Evolutionary conservation across 2,329 filamentous ascomycete species (phyloP).

Genomic region (Drechslerella stenobrocha): DNA sequence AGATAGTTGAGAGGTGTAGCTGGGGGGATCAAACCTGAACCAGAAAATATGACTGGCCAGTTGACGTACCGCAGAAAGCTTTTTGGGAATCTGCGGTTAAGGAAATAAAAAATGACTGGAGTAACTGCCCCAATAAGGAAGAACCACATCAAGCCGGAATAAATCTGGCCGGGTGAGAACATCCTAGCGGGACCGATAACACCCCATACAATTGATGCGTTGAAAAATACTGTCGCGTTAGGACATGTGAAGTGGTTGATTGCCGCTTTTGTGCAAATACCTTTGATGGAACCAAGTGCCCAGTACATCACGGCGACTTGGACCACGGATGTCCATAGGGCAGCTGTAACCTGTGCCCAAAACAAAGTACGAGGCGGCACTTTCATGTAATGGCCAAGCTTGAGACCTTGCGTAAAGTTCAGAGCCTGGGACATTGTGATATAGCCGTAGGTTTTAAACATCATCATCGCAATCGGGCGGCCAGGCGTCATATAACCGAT

Average conservation of each 20-base stretch:
- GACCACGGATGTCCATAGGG: constrained; percentile 68
- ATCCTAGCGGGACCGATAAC: constrained; percentile 71
- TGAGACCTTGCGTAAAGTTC: constrained; percentile 60
- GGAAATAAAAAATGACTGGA: constrained; percentile 66
- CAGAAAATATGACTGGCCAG: constrained; percentile 70
- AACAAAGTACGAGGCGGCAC: constrained; percentile 69
- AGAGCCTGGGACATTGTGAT: constrained; percentile 60
- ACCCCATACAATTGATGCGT: constrained; percentile 72
- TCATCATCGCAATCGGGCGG: constrained; percentile 60
- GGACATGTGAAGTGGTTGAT: constrained; percentile 66
- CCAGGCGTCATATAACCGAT: constrained; percentile 60
- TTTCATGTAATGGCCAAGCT: constrained; percentile 62
- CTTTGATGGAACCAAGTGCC: constrained; percentile 65
- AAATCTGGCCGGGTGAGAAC: constrained; percentile 67
- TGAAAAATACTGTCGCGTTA: constrained; percentile 66
- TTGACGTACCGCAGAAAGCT: constrained; percentile 68
- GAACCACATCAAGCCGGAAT: constrained; percentile 69
- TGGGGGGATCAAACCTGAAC: constrained; percentile 66
- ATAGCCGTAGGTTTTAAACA: constrained; percentile 60
- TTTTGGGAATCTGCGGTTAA: constrained; percentile 66
- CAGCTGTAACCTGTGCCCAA: constrained; percentile 67
- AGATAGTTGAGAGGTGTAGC: constrained; percentile 73
- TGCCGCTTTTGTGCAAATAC: constrained; percentile 66
- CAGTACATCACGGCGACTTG: constrained; percentile 68
- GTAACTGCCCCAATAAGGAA: constrained; percentile 69